phyloP scores from a whole-genome alignment of 805 yeast genomes.

The Starmerella bacillaris region DNA sequence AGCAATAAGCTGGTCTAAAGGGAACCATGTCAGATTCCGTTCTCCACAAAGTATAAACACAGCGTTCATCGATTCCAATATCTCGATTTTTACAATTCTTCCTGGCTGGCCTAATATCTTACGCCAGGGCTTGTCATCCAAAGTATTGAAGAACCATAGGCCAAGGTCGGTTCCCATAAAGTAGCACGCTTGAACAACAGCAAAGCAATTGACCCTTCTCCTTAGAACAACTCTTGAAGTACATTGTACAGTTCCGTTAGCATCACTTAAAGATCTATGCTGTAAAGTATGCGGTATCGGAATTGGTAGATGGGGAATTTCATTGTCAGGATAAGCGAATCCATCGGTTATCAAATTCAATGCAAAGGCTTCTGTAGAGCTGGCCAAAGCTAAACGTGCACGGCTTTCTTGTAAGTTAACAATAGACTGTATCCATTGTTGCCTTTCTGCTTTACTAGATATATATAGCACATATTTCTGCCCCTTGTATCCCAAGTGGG shows the following conservation, averaged over 20 bases:
- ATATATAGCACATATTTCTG: conserved; percentile 22
- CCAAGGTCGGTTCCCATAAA: conserved; percentile 51
- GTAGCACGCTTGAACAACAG: conserved; percentile 24
- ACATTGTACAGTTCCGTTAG: conserved; percentile 2
- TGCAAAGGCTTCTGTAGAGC: conserved; percentile 29
- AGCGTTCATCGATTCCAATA: conserved; percentile 35
- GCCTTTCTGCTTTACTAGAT: conserved; percentile 28
- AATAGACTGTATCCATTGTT: conserved; percentile 39
- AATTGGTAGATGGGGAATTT: conserved; percentile 25
- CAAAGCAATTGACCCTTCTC: conserved; percentile 27
- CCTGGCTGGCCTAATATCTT: conserved; percentile 27
- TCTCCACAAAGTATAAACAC: conserved; percentile 41
- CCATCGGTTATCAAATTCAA: conserved; percentile 30
- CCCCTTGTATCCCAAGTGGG: conserved; percentile 23
- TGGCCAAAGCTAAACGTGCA: conserved; percentile 21
- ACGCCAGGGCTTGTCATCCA: conserved; percentile 31
- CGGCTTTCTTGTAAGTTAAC: conserved; percentile 29
- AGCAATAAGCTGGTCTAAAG: conserved; percentile 39
- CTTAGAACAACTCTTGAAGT: conserved; percentile 19
- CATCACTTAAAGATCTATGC: conserved; percentile 20
- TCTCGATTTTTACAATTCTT: conserved; percentile 35
- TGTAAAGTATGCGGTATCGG: conserved; percentile 20
- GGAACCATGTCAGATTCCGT: conserved; percentile 41
- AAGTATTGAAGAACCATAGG: conserved; percentile 28
- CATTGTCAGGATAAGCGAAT: conserved; percentile 46